A percentile compares a stretch with the other conserved stretches of the same genome.
These are phyloP conservation scores for Domatiomyces globalis DNA, from an alignment of 2,329 filamentous ascomycete genomes.

Conservation along the genomic window DNA sequence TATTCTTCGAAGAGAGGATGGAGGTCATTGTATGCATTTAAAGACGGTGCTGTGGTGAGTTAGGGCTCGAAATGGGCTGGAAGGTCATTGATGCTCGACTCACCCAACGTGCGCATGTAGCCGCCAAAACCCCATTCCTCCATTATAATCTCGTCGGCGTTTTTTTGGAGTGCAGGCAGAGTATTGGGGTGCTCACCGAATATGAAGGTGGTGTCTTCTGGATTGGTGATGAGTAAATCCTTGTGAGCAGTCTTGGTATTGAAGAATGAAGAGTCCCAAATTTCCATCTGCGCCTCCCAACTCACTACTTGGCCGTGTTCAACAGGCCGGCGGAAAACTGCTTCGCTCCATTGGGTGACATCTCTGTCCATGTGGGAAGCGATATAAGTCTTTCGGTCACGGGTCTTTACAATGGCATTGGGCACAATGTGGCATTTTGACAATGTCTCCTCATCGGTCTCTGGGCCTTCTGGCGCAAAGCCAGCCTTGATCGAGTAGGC, in stretches of 20 bases:
- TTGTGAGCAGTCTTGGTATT: constrained; percentile 50
- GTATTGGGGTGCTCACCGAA: constrained; percentile 77
- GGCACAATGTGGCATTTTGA: constrained; percentile 54
- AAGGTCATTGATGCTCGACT: constrained; percentile 21
- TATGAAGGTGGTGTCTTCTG: constrained; percentile 66
- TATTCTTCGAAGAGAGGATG: constrained; percentile 52
- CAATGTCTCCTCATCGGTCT: constrained; percentile 28
- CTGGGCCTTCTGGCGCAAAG: constrained; percentile 40
- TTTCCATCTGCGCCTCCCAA: constrained; percentile 89
- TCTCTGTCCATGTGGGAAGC: constrained; percentile 56
- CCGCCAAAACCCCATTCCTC: constrained; percentile 90
- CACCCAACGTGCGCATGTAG: constrained; percentile 63
- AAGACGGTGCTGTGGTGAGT: constrained; percentile 43
- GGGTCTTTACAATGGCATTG: constrained; percentile 77
- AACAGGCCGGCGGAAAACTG: constrained; percentile 72
- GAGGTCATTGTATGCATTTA: constrained; percentile 73
- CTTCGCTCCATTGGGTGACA: constrained; percentile 80
- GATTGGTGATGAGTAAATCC: constrained; percentile 39
- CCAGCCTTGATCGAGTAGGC: constrained; percentile 85
- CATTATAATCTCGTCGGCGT: constrained; percentile 93
- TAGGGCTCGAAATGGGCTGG: background rate
- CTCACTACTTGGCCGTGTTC: constrained; percentile 93
- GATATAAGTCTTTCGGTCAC: constrained; percentile 64
- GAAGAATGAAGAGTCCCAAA: constrained; percentile 86
- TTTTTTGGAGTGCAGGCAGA: constrained; percentile 64